Percentiles rank a stretch among this genome's conserved stretches.
These are phyloP conservation scores for Coffea canephora DNA, from an alignment of 257 asterid genomes.

Conservation along the genomic window DNA sequence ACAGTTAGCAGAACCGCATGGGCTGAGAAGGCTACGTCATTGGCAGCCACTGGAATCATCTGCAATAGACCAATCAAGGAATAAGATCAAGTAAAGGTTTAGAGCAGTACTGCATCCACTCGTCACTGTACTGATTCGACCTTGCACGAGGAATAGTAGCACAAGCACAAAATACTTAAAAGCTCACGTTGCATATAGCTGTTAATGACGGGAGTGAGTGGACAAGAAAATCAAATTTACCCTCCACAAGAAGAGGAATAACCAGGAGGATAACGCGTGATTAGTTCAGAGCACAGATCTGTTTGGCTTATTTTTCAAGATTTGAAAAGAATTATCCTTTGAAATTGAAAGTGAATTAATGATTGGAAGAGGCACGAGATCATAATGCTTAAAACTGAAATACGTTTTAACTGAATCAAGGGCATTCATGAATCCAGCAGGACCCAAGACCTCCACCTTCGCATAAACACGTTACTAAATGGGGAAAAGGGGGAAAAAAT, in stretches of 20 bases:
- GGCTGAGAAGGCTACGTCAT: conserved; percentile 90
- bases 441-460: not conserved
- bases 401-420: not conserved
- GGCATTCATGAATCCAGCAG: not conserved
- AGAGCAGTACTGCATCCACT: not conserved
- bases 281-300: not conserved
- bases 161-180: no score
- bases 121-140: not conserved
- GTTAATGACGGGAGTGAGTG: not conserved
- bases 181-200: not conserved
- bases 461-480: no score
- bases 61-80: conserved; percentile 30
- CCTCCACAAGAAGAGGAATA: no score
- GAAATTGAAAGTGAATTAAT: not conserved
- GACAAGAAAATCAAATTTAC: not conserved
- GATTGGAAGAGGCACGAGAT: not conserved
- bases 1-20: conserved; percentile 84
- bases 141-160: not conserved
- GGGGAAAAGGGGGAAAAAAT: no score
- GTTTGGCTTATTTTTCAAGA: not conserved
- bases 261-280: no score
- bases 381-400: not conserved
- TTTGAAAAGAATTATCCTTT: not conserved
- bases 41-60: conserved; percentile 97
- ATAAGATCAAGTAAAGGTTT: not conserved